Conservation (phyloP, 1,284 basidiomycete genomes). For the Coniophora puteana region DNA sequence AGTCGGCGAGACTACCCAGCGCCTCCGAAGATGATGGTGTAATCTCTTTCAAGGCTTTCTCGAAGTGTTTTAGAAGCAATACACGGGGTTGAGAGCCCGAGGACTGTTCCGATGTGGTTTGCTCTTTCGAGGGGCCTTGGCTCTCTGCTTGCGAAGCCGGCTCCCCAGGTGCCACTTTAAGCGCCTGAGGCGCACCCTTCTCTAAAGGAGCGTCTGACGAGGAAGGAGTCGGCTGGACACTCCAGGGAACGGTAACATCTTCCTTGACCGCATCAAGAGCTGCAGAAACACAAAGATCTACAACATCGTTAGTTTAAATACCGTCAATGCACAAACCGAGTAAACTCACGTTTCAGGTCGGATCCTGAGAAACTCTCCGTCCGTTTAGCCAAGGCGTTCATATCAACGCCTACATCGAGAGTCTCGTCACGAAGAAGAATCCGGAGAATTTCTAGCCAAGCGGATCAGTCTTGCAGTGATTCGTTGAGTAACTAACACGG, state of each 20-base stretch:
- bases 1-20: slow-evolving; percentile 72
- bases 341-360: slow-evolving; percentile 82
- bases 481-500: slow-evolving; percentile 18
- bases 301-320: slow-evolving; percentile 7
- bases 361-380: slow-evolving; percentile 90
- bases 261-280: slow-evolving; percentile 89
- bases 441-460: slow-evolving; percentile 71
- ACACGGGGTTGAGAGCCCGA: slow-evolving; percentile 31
- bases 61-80: slow-evolving; percentile 66
- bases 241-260: slow-evolving; percentile 75
- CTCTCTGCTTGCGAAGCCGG: slow-evolving; percentile 7
- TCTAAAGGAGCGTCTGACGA: slow-evolving; percentile 6
- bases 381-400: slow-evolving; percentile 60
- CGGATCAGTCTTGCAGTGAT: neutral
- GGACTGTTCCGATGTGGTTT: slow-evolving; percentile 4
- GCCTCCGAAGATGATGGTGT: slow-evolving; percentile 83
- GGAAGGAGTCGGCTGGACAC: slow-evolving; percentile 12
- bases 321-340: neutral
- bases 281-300: slow-evolving; percentile 87
- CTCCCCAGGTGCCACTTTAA: slow-evolving; percentile 3
- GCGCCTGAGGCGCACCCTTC: neutral
- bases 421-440: slow-evolving; percentile 79
- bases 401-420: slow-evolving; percentile 66
- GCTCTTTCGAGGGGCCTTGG: slow-evolving; percentile 1
- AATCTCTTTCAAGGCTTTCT: slow-evolving; percentile 81